Base-by-base conservation (phyloP, 1,284 basidiomycete genomes). In the Trametes hirsuta region DNA sequence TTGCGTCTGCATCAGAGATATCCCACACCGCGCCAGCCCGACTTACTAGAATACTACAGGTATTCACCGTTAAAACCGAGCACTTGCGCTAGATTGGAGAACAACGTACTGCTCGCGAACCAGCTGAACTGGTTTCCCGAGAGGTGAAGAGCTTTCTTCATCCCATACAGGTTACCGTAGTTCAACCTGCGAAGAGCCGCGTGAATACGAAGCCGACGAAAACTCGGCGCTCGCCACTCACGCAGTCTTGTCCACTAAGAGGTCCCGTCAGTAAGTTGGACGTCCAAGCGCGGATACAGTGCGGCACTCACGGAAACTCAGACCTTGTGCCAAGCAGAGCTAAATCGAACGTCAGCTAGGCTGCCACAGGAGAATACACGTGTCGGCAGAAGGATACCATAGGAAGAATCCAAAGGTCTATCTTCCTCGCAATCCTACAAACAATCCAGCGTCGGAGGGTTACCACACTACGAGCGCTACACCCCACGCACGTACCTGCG, bases 221-320 rank as follows among this genome's bases (percentile, higher is more conserved):
- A 14, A 44, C 18, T 9, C 35, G n/a, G 4, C 2, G 36, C 3
- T 6, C 1, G 5, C 30, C 4, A 61, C 63, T 12, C 55, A 68
- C 66, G 66, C 66, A 4, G 66, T 66, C 63, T 68, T 68, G 25
- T 68, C 66, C 63, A 66, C 66, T 68, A 30, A 18, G 1, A 6
- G 11, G 18, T 12, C 15, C 11, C n/a, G 6, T 35, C 15, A 36
- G 41, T 10, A 8, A 30, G 30, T 30, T 30, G 4, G 30, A 37
- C 34, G 15, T 18, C 6, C 3, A 15, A 4, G 42, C 18, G 37
- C 3, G 1, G 18, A 22, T 35, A 41, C 2, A 1, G 30, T 8
- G 4, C 8, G 30, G 30, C 30, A 62, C 64, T 51, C 25, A 66
- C 66, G n/a, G 47, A 46, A 44, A 45, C 66, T 68, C 1, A 68